Percentiles rank a stretch among this genome's conserved stretches.
phyloP scores from a whole-genome alignment of 805 yeast species.

The Kluyveromyces siamensis region DNA sequence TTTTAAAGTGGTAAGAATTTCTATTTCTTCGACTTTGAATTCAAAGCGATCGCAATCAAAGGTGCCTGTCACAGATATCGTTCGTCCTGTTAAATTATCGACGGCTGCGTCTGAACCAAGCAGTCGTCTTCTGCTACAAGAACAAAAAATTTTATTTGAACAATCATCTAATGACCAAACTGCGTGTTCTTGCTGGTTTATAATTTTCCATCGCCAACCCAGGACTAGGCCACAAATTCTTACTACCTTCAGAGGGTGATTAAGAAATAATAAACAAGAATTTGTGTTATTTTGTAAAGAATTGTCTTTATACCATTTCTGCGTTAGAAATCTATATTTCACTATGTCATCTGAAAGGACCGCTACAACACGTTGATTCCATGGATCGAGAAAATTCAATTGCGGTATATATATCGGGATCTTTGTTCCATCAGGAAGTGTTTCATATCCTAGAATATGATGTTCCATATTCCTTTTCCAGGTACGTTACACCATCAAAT shows the following conservation, averaged over 20 bases:
- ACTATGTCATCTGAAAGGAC: constrained; percentile 26
- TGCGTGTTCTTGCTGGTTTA: constrained; percentile 12
- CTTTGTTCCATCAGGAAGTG: not conserved
- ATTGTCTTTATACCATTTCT: constrained; percentile 16
- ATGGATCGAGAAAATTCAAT: constrained; percentile 28
- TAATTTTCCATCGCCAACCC: constrained; percentile 16
- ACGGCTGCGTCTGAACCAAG: constrained; percentile 13
- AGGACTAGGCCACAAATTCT: constrained; percentile 31
- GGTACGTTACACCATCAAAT: not conserved
- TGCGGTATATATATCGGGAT: constrained; percentile 14
- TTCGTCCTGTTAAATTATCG: constrained; percentile 16
- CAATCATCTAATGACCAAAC: constrained; percentile 19
- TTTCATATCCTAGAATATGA: constrained; percentile 1
- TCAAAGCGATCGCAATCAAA: constrained; percentile 19
- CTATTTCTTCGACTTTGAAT: constrained; percentile 23
- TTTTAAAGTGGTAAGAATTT: constrained; percentile 15
- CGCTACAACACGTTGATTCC: constrained; percentile 23
- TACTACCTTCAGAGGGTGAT: constrained; percentile 35
- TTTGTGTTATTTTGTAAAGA: constrained; percentile 12
- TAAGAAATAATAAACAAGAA: constrained; percentile 27
- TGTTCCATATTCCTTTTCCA: not conserved
- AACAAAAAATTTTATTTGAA: constrained; percentile 21
- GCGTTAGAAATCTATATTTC: constrained; percentile 8
- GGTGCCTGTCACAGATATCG: constrained; percentile 24
- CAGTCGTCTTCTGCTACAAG: constrained; percentile 16